Percentiles rank a stretch among this genome's conserved stretches.
These are phyloP conservation scores for Penicillium polonicum DNA, from an alignment of 2,329 filamentous ascomycete genomes.

Conservation along the genomic window DNA sequence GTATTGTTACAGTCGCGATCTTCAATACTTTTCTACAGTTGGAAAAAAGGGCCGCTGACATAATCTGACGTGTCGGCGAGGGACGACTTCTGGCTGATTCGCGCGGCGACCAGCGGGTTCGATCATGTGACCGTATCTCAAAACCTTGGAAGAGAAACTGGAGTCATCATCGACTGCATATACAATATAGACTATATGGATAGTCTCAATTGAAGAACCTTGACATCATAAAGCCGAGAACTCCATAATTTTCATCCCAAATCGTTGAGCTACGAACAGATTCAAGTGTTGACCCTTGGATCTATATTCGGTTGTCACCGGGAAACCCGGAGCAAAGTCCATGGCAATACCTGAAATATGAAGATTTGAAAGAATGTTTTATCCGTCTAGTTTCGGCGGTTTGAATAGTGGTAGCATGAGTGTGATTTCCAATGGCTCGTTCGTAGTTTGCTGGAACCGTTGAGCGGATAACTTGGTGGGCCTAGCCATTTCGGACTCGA, in stretches of 20 bases:
- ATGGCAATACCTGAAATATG: not conserved
- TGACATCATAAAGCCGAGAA: not conserved
- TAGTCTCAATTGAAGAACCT: not conserved
- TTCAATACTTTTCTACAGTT: not conserved
- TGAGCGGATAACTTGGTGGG: not conserved
- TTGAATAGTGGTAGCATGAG: not conserved
- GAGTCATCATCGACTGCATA: not conserved
- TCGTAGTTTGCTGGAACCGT: not conserved
- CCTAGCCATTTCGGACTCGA: not conserved
- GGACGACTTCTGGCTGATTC: conserved; percentile 27
- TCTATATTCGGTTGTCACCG: not conserved
- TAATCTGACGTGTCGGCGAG: conserved; percentile 10
- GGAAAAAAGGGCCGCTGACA: conserved; percentile 17
- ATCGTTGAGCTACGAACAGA: not conserved
- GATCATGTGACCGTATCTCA: conserved; percentile 13
- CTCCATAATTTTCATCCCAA: not conserved
- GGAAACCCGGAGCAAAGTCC: not conserved
- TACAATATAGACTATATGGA: too few species aligned
- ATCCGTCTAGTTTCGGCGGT: not conserved
- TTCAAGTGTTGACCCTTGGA: not conserved
- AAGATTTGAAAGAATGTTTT: not conserved
- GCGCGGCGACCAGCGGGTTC: conserved; percentile 26
- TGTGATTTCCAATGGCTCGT: not conserved
- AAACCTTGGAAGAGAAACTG: not conserved
- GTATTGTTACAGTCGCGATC: not conserved